Conservation (phyloP, 495 filamentous ascomycete genomes). For the Wilcoxina mikolae region DNA sequence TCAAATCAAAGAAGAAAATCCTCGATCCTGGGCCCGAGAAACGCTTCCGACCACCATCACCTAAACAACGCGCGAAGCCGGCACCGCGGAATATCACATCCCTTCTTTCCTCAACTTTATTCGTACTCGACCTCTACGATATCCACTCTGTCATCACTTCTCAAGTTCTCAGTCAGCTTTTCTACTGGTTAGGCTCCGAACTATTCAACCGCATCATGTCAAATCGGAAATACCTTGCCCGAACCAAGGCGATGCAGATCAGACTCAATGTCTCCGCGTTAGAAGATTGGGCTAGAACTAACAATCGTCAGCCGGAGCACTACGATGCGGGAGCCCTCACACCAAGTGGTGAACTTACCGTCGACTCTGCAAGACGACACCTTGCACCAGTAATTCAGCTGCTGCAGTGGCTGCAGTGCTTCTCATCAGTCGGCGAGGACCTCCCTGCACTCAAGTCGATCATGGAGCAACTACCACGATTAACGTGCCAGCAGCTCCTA, state of each 20-base stretch:
- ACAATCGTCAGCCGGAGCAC: constrained; percentile 89
- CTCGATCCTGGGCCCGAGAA: constrained; percentile 78
- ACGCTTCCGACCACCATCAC: constrained; percentile 85
- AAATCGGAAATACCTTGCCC: constrained; percentile 81
- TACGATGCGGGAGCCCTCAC: constrained; percentile 83
- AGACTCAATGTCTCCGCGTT: constrained; percentile 93
- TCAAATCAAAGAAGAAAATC: constrained; percentile 73
- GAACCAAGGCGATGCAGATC: constrained; percentile 99
- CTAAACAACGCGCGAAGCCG: constrained; percentile 76
- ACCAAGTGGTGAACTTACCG: constrained; percentile 69
- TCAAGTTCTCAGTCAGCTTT: constrained; percentile 79
- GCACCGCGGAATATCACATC: constrained; percentile 96
- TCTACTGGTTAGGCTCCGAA: constrained; percentile 94
- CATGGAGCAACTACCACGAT: constrained; percentile 66
- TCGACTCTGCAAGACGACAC: constrained; percentile 69
- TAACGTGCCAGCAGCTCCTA: constrained; percentile 79
- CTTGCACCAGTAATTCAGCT: constrained; percentile 85
- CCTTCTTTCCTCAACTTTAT: constrained; percentile 85
- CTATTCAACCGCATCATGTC: constrained; percentile 97
- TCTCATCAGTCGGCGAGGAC: constrained; percentile 90
- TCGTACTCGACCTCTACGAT: constrained; percentile 95
- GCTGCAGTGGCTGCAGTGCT: constrained; percentile 94
- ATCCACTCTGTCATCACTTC: constrained; percentile 93
- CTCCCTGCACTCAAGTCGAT: constrained; percentile 72
- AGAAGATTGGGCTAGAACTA: constrained; percentile 88